These are phyloP conservation scores for Sugiyamaella valdiviana DNA, from an alignment of 805 yeast species.

Conservation along the genomic window DNA sequence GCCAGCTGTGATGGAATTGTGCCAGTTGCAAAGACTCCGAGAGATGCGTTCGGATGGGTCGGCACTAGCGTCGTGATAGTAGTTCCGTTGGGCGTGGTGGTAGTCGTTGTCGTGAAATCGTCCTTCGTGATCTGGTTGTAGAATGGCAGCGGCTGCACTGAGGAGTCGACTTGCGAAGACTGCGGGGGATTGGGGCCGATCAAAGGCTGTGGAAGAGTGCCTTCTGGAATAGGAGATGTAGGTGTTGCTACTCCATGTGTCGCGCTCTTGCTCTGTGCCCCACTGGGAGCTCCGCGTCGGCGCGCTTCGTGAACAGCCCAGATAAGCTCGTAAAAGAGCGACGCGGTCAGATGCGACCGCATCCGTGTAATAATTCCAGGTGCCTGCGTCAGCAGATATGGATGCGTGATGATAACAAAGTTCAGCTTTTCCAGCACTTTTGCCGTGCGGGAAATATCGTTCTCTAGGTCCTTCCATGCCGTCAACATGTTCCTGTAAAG, in stretches of 20 bases:
- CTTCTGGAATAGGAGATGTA: constrained; percentile 11
- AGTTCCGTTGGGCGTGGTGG: constrained; percentile 89
- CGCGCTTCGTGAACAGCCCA: constrained; percentile 95
- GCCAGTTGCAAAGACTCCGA: constrained; percentile 7
- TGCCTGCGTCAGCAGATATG: constrained; percentile 67
- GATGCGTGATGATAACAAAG: constrained; percentile 79
- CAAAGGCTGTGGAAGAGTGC: constrained; percentile 17
- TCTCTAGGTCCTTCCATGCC: constrained; percentile 86
- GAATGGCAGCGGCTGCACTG: constrained; percentile 73
- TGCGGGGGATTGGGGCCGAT: constrained; percentile 24
- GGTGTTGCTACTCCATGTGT: constrained; percentile 5
- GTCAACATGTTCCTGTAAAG: constrained; percentile 79
- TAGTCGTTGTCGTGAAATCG: constrained; percentile 76
- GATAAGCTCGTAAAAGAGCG: constrained; percentile 82
- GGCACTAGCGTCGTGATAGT: constrained; percentile 86
- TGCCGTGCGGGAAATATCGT: constrained; percentile 87
- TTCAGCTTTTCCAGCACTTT: constrained; percentile 84
- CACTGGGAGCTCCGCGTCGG: constrained; percentile 41
- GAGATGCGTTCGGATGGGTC: constrained; percentile 28
- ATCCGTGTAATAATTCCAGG: constrained; percentile 77
- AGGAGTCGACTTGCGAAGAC: constrained; percentile 25
- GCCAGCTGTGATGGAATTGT: not conserved
- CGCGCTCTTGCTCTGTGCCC: constrained; percentile 11
- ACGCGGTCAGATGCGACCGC: constrained; percentile 89
- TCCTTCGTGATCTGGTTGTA: constrained; percentile 87